Conservation (phyloP, 345 rosid genomes). For the Eucalyptus guilfoylei region DNA sequence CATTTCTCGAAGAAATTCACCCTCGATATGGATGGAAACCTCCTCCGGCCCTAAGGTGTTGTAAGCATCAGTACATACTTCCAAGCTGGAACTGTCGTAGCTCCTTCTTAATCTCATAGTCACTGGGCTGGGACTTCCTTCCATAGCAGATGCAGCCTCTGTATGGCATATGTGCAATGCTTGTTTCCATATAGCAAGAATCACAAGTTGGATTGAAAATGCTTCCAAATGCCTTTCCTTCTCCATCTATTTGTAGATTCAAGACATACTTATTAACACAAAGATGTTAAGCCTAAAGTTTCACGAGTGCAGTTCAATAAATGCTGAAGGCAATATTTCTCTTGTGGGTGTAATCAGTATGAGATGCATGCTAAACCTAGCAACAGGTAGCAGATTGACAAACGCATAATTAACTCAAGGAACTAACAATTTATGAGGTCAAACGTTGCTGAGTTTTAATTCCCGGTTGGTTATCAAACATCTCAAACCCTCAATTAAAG, state of each 20-base stretch:
- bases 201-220: slow-evolving; percentile 85
- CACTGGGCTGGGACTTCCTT: slow-evolving; percentile 68
- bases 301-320: background rate
- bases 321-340: background rate
- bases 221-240: slow-evolving; percentile 55
- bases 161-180: slow-evolving; percentile 90
- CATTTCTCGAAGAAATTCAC: slow-evolving; percentile 69
- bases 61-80: slow-evolving; percentile 15
- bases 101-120: slow-evolving; percentile 32
- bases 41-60: slow-evolving; percentile 28
- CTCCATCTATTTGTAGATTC: slow-evolving; percentile 28
- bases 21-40: slow-evolving; percentile 51
- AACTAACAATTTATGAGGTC: background rate
- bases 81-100: slow-evolving; percentile 26
- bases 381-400: background rate
- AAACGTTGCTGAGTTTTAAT: background rate
- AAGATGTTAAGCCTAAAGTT: background rate
- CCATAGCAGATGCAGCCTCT: slow-evolving; percentile 79
- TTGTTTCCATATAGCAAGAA: slow-evolving; percentile 96
- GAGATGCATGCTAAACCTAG: background rate
- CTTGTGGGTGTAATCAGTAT: background rate
- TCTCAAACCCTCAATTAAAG: background rate
- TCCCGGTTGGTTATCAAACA: background rate
- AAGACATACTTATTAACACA: background rate
- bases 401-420: background rate